Evolutionary conservation across 1,139 yeast species (phyloP).

Genomic region (Kodamaea ohmeri): DNA sequence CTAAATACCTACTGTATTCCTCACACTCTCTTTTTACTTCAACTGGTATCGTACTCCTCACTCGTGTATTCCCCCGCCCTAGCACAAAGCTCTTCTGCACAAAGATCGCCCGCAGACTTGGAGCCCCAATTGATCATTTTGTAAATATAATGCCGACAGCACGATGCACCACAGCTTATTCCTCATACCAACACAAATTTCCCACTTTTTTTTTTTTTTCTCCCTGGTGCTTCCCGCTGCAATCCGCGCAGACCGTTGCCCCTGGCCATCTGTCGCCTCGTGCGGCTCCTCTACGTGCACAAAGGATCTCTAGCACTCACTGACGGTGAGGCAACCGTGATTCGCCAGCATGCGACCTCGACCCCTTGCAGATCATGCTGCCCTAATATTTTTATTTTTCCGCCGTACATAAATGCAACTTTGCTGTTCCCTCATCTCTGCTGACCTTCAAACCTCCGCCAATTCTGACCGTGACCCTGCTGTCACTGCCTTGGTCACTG

Average conservation of each 20-base stretch:
- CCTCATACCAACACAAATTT: not conserved
- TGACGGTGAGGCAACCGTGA: too few species aligned
- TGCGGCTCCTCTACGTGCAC: not conserved
- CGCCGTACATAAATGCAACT: constrained; percentile 4
- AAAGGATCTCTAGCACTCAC: too few species aligned
- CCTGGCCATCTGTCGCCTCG: not conserved
- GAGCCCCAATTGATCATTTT: constrained; percentile 1
- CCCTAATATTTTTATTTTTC: constrained; percentile 1
- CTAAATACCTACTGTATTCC: too few species aligned
- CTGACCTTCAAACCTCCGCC: not conserved
- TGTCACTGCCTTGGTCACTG: not conserved
- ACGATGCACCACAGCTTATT: constrained; percentile 3
- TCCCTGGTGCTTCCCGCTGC: not conserved
- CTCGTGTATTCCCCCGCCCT: not conserved
- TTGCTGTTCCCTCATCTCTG: too few species aligned
- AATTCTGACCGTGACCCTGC: not conserved
- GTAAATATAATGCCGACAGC: not conserved
- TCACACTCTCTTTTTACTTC: not conserved
- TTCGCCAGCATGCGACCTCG: constrained; percentile 2
- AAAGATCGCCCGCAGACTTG: constrained; percentile 1
- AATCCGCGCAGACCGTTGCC: not conserved
- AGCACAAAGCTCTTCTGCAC: not conserved
- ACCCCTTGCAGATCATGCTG: constrained; percentile 5
- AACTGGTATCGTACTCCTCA: not conserved
- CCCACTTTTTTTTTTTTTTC: not conserved